These are phyloP conservation scores for Pseudogymnoascus verrucosus DNA, from an alignment of 2,329 filamentous ascomycete species.

Conservation along the genomic window DNA sequence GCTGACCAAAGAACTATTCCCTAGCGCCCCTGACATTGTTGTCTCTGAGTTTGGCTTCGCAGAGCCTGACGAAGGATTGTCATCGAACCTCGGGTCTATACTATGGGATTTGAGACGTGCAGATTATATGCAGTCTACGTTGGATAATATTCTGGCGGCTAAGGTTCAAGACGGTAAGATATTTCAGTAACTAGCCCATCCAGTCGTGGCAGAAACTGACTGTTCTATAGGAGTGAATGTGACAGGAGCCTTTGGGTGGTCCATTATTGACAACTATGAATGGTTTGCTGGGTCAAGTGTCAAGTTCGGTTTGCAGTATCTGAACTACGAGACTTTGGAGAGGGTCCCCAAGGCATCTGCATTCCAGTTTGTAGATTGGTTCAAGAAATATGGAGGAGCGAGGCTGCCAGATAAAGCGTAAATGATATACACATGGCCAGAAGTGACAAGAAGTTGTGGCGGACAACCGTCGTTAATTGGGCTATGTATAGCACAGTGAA, in stretches of 20 bases:
- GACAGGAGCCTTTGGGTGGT: conserved; percentile 35
- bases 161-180: conserved; percentile 28
- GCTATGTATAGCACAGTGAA: neutral
- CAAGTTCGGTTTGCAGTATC: conserved; percentile 35
- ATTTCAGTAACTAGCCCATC: neutral
- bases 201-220: neutral
- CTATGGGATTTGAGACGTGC: conserved; percentile 34
- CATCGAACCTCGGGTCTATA: conserved; percentile 23
- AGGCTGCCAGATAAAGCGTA: neutral
- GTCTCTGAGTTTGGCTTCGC: conserved; percentile 35
- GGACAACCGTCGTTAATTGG: neutral
- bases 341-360: conserved; percentile 34
- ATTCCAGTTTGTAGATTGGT: conserved; percentile 37
- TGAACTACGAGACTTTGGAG: conserved; percentile 34
- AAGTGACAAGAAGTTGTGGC: neutral
- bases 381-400: conserved; percentile 21
- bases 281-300: conserved; percentile 30
- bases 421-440: neutral
- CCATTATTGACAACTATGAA: conserved; percentile 35
- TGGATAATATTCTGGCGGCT: conserved; percentile 33
- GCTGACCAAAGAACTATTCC: conserved; percentile 36
- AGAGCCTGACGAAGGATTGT: conserved; percentile 32
- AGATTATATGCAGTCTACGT: conserved; percentile 35
- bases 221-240: conserved; percentile 28
- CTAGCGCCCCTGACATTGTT: conserved; percentile 32